Evolutionary conservation across 228 moss, liverwort and hornwort species (phyloP), one percentile per base, ranked within the genome.

Genomic region (Sphagnum magellanicum): DNA sequence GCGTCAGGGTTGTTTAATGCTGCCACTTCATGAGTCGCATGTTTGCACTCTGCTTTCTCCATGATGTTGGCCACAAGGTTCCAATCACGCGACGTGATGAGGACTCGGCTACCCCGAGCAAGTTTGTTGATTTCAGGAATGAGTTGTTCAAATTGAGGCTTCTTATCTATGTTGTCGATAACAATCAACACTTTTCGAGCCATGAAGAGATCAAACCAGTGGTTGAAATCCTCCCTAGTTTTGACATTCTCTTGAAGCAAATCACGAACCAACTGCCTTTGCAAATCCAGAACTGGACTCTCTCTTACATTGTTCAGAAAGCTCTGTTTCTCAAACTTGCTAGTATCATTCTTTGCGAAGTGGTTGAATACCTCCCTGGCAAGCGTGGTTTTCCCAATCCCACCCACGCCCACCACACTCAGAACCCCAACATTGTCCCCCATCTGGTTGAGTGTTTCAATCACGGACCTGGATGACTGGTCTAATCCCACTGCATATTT

Each of bases 361-460:
- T 67, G 72, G 6, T 79, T 83, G 0, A 64, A 79, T 6, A 79
- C 5, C 52, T 77, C 74, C 6, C 50, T 8, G 61, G 17, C 17
- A 17, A 17, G 17, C 17, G 17, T 17, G 17, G 17, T 17, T 17
- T 17, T 17, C 17, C 17, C 17, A 17, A 17, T 17, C 0, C 17
- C 17, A 17, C 17, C 17, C 17, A 17, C 0, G 17, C 17, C 17
- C 11, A 70, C 70, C 8, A 83, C 69, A 60, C 79, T 74, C 0
- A 69, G 10, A 62, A 83, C 67, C 0, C 57, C 76, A 59, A 79
- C 65, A 52, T 0, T 68, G 5, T 83, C 83, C 50, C 59, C 49
- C 48, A 8, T 60, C 59, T 8, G 49, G 59, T 69, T 50, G 7
- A 69, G 10, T 49, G 6, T 55, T 10, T 47, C 17, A 17, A 17